These are phyloP conservation scores for Poteriospumella lacustris DNA, from an alignment of 108 stramenopile species.

Conservation along the genomic window DNA sequence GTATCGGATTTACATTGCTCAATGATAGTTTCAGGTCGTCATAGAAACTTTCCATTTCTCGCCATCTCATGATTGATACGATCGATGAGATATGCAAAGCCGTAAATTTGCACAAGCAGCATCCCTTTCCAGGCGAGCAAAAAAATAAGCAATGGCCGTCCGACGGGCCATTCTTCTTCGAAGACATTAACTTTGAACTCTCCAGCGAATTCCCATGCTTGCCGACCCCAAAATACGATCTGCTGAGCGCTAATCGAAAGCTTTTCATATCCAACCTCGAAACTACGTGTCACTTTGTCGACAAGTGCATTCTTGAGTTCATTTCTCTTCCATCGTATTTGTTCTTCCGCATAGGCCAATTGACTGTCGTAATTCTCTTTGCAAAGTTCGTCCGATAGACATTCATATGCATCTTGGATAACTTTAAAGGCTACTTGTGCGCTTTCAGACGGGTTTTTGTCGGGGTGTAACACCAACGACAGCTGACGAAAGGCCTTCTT, in stretches of 20 bases:
- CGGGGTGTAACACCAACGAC: background rate
- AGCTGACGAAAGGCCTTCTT: constrained; percentile 1
- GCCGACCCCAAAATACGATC: background rate
- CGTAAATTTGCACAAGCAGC: background rate
- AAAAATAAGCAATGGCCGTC: background rate
- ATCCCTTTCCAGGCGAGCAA: background rate
- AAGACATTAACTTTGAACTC: background rate
- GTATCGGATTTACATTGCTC: too few species aligned
- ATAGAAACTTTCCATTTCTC: background rate
- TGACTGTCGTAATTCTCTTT: background rate
- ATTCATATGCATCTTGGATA: background rate
- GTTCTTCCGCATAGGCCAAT: background rate
- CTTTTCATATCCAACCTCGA: too few species aligned
- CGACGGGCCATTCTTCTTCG: background rate
- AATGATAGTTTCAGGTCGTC: too few species aligned
- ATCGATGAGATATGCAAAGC: background rate
- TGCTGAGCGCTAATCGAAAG: background rate
- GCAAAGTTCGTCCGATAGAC: background rate
- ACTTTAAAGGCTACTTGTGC: background rate
- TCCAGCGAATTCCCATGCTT: background rate
- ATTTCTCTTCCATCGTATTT: background rate
- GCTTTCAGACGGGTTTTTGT: constrained; percentile 4
- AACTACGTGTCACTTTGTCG: background rate
- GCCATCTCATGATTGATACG: constrained; percentile 7
- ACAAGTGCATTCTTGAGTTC: background rate